Evolutionary conservation across 1,284 basidiomycete species (phyloP).

Genomic region (Ustanciosporium gigantosporum): DNA sequence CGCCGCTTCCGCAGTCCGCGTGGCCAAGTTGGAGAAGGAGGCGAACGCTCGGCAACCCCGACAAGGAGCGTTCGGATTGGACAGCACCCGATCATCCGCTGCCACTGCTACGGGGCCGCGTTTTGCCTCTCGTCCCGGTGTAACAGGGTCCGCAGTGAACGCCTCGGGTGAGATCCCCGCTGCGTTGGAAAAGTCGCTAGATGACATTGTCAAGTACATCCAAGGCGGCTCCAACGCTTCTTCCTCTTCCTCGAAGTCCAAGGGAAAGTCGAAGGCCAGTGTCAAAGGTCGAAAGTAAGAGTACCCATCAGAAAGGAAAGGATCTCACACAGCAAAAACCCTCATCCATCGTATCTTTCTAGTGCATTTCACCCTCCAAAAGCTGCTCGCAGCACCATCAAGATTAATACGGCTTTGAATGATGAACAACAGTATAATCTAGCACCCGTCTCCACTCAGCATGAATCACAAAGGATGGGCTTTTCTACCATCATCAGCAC

Average conservation of each 20-base stretch:
- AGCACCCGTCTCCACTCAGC: too few relatives aligned
- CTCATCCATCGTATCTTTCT: too few relatives aligned
- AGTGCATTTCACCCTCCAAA: too few relatives aligned
- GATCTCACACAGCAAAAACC: too few relatives aligned
- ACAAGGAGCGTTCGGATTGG: slow-evolving; percentile 13
- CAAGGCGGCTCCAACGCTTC: slow-evolving; percentile 37
- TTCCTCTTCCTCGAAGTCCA: slow-evolving; percentile 2
- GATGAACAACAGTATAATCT: too few relatives aligned
- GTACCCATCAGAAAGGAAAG: neutral
- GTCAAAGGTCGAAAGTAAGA: slow-evolving; percentile 19
- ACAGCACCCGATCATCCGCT: slow-evolving; percentile 2
- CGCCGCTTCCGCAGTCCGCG: slow-evolving; percentile 52
- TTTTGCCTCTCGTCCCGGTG: slow-evolving; percentile 1
- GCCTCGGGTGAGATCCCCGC: slow-evolving; percentile 1
- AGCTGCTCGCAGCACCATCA: too few relatives aligned
- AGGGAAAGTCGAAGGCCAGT: slow-evolving; percentile 35
- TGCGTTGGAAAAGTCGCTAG: slow-evolving; percentile 38
- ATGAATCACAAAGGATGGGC: too few relatives aligned
- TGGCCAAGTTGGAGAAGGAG: slow-evolving; percentile 54
- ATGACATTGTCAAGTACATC: slow-evolving; percentile 55
- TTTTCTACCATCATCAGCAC: too few relatives aligned
- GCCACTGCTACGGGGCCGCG: slow-evolving; percentile 6
- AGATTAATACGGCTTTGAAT: too few relatives aligned
- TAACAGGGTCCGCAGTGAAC: neutral
- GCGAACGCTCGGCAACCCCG: slow-evolving; percentile 29